Percentiles rank a stretch among this genome's conserved stretches.
Evolutionary conservation across 2,329 filamentous ascomycete species (phyloP).

Genomic region (Penicillium thymicola): DNA sequence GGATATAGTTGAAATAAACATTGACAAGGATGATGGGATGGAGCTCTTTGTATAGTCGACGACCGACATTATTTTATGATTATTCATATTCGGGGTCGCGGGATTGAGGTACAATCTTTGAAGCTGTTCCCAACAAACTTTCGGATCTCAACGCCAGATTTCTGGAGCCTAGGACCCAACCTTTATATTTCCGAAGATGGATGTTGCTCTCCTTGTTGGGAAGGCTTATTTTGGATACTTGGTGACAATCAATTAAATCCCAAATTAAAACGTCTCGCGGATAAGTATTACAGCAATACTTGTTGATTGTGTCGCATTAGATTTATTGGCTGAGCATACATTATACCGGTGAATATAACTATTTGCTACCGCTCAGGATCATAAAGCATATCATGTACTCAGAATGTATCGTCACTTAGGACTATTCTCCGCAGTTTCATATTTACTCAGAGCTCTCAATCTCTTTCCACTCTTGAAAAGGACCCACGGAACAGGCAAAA

Average conservation of each 20-base stretch:
- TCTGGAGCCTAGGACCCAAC: neutral
- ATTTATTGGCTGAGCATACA: neutral
- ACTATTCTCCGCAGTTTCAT: slow-evolving; percentile 3
- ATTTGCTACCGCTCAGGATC: neutral
- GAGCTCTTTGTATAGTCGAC: neutral
- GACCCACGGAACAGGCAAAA: slow-evolving; percentile 44
- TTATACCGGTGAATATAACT: neutral
- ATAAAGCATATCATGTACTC: neutral
- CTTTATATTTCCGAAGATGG: neutral
- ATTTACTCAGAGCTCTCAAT: slow-evolving; percentile 14
- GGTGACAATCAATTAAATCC: neutral
- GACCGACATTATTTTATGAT: neutral
- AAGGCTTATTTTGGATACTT: neutral
- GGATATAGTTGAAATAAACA: neutral
- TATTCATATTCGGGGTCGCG: neutral
- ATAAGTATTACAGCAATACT: neutral
- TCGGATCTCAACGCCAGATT: neutral
- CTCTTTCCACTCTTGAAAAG: slow-evolving; percentile 48
- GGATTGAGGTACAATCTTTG: neutral
- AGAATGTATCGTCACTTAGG: neutral
- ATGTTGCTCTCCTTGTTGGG: neutral
- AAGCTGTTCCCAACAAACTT: neutral
- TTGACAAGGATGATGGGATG: no score
- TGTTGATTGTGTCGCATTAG: rapidly evolving
- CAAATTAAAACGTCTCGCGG: neutral